These are phyloP conservation scores for Phytopythium kandeliae DNA, from an alignment of 352 stramenopile genomes.

Conservation along the genomic window DNA sequence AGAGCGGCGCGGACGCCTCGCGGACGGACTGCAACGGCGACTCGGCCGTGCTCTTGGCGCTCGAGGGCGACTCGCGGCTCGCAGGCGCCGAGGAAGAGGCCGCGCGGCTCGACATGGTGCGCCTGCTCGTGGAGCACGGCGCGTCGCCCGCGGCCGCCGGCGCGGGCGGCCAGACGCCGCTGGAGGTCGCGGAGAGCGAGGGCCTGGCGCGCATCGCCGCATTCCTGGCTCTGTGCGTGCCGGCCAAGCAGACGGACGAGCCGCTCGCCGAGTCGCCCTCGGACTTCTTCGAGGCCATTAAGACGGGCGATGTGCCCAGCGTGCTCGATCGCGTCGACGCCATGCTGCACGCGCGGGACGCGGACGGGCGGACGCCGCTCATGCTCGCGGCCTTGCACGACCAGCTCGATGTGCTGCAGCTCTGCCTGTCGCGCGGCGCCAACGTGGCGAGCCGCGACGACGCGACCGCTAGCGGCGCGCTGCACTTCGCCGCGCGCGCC, in stretches of 20 bases:
- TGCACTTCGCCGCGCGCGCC: conserved; percentile 1
- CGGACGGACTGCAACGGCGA: background rate
- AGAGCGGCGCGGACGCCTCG: background rate
- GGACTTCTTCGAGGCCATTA: conserved; percentile 3
- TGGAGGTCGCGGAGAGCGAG: background rate
- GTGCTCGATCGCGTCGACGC: background rate
- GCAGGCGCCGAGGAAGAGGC: background rate
- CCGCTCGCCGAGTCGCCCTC: background rate
- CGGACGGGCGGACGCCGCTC: conserved; percentile 1
- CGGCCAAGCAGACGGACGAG: background rate
- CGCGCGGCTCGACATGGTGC: conserved; percentile 6
- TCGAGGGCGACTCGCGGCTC: background rate
- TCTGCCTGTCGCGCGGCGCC: conserved; percentile 4
- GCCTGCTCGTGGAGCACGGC: background rate
- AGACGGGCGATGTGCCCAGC: background rate
- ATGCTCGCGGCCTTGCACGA: conserved; percentile 1
- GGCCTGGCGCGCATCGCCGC: background rate
- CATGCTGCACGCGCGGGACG: conserved; percentile 1
- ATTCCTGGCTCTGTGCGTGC: background rate
- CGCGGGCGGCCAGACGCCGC: background rate
- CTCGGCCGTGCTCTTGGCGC: background rate
- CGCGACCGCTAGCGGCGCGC: conserved; percentile 1
- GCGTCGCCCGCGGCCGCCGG: background rate
- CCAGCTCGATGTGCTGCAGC: conserved; percentile 2
- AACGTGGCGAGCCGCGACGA: conserved; percentile 4